These are phyloP conservation scores for Candida mesenterica DNA, from an alignment of 1,139 yeast genomes.

Conservation along the genomic window DNA sequence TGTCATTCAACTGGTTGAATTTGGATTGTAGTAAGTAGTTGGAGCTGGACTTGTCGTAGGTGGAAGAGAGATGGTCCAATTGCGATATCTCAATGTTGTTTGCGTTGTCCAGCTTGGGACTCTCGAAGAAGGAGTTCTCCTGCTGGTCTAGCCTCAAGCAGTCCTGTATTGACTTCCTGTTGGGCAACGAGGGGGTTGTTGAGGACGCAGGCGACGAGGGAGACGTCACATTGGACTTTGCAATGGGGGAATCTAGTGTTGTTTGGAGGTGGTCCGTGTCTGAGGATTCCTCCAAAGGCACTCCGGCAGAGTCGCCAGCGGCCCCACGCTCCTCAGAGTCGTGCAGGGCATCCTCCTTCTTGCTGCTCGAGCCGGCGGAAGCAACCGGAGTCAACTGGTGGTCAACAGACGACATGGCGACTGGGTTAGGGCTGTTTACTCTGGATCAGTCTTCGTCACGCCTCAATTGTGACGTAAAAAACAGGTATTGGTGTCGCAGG, in stretches of 20 bases:
- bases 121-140: slow-evolving; percentile 15
- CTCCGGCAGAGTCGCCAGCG: no score
- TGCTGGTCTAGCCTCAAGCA: slow-evolving; percentile 29
- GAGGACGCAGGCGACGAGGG: slow-evolving; percentile 10
- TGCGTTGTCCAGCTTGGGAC: slow-evolving; percentile 3
- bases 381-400: no score
- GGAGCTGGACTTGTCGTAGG: slow-evolving; percentile 24
- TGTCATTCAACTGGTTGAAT: slow-evolving; percentile 28
- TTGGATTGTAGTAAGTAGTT: slow-evolving; percentile 39
- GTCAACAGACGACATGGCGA: no score
- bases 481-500: no score
- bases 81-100: slow-evolving; percentile 12
- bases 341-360: slow-evolving; percentile 5
- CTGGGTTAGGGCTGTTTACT: no score
- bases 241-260: not conserved
- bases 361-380: slow-evolving; percentile 1
- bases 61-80: slow-evolving; percentile 18
- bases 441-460: no score
- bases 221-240: slow-evolving; percentile 1
- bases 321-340: no score
- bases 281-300: no score
- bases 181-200: slow-evolving; percentile 23
- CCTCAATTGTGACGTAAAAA: no score
- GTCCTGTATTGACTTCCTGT: slow-evolving; percentile 28
- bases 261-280: no score